Evolutionary conservation across 257 asterid species (phyloP), one percentile per base, ranked within the genome.

Genomic region (Jasminum sambac): DNA sequence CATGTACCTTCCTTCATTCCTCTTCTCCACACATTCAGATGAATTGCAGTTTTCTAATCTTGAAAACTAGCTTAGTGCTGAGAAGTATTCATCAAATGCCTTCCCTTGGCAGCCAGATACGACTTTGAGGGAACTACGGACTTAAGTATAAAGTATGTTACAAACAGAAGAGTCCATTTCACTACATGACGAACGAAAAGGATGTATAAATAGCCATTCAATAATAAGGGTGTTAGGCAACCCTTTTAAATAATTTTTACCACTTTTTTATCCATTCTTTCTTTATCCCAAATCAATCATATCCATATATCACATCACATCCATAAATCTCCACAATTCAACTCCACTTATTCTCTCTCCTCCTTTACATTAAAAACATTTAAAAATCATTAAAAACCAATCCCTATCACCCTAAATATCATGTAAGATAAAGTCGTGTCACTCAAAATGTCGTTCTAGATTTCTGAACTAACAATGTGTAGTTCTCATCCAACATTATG

Each of bases 1-100:
- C n/a, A n/a, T n/a, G n/a, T n/a, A n/a, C n/a, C n/a, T n/a, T n/a
- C n/a, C n/a, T 76, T 66, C 84, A 57, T 73, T 79, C 75, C 80
- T 77, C 65, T 43, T 74, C 66, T 73, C 77, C 1, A 64, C n/a
- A 76, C 68, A 44, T 26, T 83, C 89, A 5, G 95, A 83, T 77
- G 84, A 58, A 60, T 79, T 88, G 26, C 78, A 74, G 75, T 88
- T 72, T 78, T 90, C 96, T 63, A 66, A 82, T 88, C 91, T 86
- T 69, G 99, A 91, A 40, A 95, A 88, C 77, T 75, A 96, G 87
- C 95, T 81, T 87, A 95, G 80, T 23, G 95, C 76, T 39, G 95
- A 84, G 58, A 87, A 71, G 77, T 91, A 95, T 79, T 95, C 99
- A 67, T 88, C 91, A 78, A 82, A 83, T 68, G 95, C 84, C 68